phyloP scores from a whole-genome alignment of 2,329 filamentous ascomycete genomes.

The Fusarium sp. region DNA sequence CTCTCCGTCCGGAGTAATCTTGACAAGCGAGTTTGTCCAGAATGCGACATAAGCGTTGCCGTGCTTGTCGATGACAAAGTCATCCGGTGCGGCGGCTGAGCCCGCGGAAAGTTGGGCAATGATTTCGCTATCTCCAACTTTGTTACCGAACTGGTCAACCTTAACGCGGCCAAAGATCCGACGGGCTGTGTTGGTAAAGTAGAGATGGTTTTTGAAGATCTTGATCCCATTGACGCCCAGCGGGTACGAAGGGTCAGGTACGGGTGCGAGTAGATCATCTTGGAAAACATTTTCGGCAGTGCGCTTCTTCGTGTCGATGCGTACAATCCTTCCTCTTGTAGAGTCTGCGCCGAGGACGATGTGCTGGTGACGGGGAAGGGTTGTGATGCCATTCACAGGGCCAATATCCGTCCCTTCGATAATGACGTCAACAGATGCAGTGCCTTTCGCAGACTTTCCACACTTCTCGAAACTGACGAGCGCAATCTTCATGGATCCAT shows the following conservation, averaged over 20 bases:
- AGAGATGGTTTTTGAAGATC: not conserved
- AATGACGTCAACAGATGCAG: not conserved
- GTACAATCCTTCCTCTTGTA: slow-evolving; percentile 1
- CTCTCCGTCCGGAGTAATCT: not conserved
- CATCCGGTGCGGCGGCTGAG: not conserved
- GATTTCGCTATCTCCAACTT: not conserved
- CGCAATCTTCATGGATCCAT: not conserved
- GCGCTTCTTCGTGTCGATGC: not conserved
- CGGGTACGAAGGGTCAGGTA: not conserved
- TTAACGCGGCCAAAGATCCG: not conserved
- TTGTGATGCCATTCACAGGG: slow-evolving; percentile 1
- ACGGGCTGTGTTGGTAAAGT: slow-evolving; percentile 5
- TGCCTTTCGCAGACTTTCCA: not conserved
- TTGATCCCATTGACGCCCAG: slow-evolving; percentile 7
- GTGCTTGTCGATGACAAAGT: not conserved
- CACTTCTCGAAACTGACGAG: not conserved
- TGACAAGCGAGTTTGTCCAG: not conserved
- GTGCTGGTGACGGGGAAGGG: not conserved
- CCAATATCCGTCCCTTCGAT: not conserved
- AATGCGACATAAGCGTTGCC: slow-evolving; percentile 1
- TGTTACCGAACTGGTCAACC: slow-evolving; percentile 1
- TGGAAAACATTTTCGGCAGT: not conserved
- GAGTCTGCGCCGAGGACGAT: slow-evolving; percentile 17
- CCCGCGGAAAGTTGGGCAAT: not conserved
- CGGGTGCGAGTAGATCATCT: not conserved